These are phyloP conservation scores for Ophiocytium majus DNA, from an alignment of 352 stramenopile genomes.

Conservation along the genomic window DNA sequence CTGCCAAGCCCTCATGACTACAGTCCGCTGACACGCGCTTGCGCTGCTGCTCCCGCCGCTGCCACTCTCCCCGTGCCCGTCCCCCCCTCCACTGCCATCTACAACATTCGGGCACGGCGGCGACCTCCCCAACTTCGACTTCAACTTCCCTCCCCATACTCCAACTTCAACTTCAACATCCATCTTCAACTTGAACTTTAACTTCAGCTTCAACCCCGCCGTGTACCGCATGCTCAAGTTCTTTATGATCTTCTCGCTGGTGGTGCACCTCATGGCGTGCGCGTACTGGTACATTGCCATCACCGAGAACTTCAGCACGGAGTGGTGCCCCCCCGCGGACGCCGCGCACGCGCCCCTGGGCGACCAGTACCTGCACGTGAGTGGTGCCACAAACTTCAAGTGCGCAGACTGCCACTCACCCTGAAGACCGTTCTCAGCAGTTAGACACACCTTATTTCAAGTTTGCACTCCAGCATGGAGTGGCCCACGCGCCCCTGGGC, in stretches of 20 bases:
- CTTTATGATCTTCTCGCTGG: constrained; percentile 68
- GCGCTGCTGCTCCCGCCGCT: too few species aligned
- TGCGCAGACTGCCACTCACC: constrained; percentile 51
- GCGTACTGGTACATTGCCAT: constrained; percentile 59
- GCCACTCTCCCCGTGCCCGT: too few species aligned
- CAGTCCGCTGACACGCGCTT: too few species aligned
- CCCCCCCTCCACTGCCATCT: too few species aligned
- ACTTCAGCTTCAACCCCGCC: not conserved
- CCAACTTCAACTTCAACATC: not conserved
- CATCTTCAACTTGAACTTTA: not conserved
- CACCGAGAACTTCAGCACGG: constrained; percentile 53
- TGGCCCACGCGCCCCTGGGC: too few species aligned
- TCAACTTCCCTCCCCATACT: too few species aligned
- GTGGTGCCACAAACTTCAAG: constrained; percentile 23
- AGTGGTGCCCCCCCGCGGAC: constrained; percentile 38
- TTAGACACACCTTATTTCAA: too few species aligned
- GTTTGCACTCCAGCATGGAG: too few species aligned
- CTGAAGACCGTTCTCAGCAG: constrained; percentile 14
- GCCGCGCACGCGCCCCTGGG: constrained; percentile 61
- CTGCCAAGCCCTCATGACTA: too few species aligned
- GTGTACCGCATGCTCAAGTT: constrained; percentile 66
- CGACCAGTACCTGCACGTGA: constrained; percentile 60
- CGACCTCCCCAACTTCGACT: too few species aligned
- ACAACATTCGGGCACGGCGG: too few species aligned
- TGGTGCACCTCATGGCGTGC: constrained; percentile 72